These are phyloP conservation scores for Coniochaeta prunicola DNA, from an alignment of 2,329 filamentous ascomycete genomes.

Conservation along the genomic window DNA sequence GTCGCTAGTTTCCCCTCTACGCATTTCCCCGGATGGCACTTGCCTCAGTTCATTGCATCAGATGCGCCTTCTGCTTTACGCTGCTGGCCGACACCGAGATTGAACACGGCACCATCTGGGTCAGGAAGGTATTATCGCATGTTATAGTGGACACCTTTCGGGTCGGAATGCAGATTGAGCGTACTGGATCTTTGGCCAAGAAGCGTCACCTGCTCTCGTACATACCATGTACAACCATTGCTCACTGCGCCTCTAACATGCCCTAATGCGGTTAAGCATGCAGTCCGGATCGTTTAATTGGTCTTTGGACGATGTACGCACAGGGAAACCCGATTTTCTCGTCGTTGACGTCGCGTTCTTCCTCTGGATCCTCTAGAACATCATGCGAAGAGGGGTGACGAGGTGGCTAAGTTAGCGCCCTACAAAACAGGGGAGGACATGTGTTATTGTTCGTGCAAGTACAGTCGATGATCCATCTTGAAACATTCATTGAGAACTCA, in stretches of 20 bases:
- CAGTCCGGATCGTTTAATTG: not conserved
- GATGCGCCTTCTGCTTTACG: not conserved
- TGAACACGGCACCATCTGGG: not conserved
- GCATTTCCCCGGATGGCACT: not conserved
- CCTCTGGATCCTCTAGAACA: not conserved
- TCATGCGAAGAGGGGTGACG: not conserved
- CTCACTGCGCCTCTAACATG: not conserved
- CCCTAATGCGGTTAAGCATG: not conserved
- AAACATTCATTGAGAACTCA: not conserved
- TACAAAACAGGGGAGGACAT: not conserved
- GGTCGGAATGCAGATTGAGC: not conserved
- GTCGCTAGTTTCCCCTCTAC: not conserved
- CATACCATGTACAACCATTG: not conserved
- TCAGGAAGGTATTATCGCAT: not conserved
- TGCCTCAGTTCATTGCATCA: not conserved
- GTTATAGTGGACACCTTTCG: not conserved
- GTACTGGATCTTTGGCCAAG: not conserved
- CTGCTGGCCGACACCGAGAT: not conserved
- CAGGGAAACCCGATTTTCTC: not conserved
- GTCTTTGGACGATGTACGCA: not conserved
- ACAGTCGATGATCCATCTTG: no score
- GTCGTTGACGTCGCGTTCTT: not conserved
- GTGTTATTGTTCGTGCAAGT: not conserved
- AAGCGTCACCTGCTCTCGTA: not conserved
- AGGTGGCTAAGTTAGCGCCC: not conserved